Evolutionary conservation across 2,329 filamentous ascomycete species (phyloP), one percentile per base, ranked within the genome.

Genomic region (Sphaerulina musiva): DNA sequence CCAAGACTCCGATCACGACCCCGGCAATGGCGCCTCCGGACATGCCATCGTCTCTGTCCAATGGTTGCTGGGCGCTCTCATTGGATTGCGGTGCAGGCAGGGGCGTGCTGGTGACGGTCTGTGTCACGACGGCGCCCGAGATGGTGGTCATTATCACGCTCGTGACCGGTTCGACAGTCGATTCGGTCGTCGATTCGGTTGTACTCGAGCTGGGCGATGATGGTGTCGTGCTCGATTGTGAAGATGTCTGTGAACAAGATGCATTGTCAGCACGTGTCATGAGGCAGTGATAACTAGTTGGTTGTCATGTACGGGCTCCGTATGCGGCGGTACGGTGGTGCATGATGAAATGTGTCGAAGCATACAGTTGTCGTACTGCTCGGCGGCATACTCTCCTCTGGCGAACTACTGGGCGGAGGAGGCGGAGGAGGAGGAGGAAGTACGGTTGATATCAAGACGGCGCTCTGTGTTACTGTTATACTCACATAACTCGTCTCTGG

Each of bases 11-110:
- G 36, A 76, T 66, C 14, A 76, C 75, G 46, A 72, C 70, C 31
- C 74, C 76, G 12, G 71, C 75, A 41, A 77, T 76, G 2, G 58
- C 55, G 26, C 58, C 58, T n/a, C 70, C 72, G 7, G 73, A 74
- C 1, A 69, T 56, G 23, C 57, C 56, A 17, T 65, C 56, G 12
- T 61, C 55, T 55, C 52, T 40, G 36, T 64, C 39, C 46, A 64
- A 50, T 38, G 62, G 51, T 50, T 54, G 56, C 41, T 62, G 54
- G 8, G 58, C 45, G 7, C 64, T 56, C 7, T 65, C 29, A 44
- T 57, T 43, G 17, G 53, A 49, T 41, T 46, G 59, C 2, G 59
- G 47, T 11, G 53, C 59, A 20, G 60, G 54, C 1, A 67, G 64
- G 10, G 71, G 69, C 14, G 68, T 72, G 9, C 67, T 66, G 3